Base-by-base conservation (phyloP, 1,284 basidiomycete genomes). In the Thelephora terrestris region DNA sequence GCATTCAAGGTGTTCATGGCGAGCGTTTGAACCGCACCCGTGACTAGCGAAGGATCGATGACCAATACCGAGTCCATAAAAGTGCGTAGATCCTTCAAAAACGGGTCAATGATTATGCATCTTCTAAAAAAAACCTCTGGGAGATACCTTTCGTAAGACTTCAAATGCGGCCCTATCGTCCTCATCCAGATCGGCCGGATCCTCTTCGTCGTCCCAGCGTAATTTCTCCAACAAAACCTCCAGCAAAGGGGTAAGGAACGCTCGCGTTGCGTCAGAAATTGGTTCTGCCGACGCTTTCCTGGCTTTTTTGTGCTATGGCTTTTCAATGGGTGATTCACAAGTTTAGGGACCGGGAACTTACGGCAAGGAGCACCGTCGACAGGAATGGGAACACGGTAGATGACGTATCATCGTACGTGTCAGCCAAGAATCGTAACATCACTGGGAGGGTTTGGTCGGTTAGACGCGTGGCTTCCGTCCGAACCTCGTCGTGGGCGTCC, bases 91-190 rank as follows among this genome's bases (percentile, higher is more conserved):
- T 91, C 91, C 83, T 90, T 58, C 45, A 49, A 14, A 36, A 45
- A 24, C 14, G 17, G 12, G 3, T 36, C 36, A 42, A 38, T 55
- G 24, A 55, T 50, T 29, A 12, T n/a, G 7, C 10, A 29, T 18
- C 47, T 37, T 20, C 25, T 9, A 17, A 4, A 48, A 42, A 32
- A 32, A 4, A 14, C 14, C 14, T 42, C 55, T 39, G 51, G 14
- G 36, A 51, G 60, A 29, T 60, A 86, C 91, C 71, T 87, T 91
- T 57, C 96, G 82, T 65, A 97, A 75, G 50, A 81, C 79, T 51
- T 90, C 83, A 58, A 99, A 98, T 43, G 82, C 83, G 20, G 77
- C 78, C 52, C 81, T 76, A 52, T 95, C 94, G 50, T 98, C 95
- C 49, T 93, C 91, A 47, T 95, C 92, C 42, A 82, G 75, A 55